phyloP scores from a whole-genome alignment of 116 monocot genomes.

The Dioscorea cayenensis region DNA sequence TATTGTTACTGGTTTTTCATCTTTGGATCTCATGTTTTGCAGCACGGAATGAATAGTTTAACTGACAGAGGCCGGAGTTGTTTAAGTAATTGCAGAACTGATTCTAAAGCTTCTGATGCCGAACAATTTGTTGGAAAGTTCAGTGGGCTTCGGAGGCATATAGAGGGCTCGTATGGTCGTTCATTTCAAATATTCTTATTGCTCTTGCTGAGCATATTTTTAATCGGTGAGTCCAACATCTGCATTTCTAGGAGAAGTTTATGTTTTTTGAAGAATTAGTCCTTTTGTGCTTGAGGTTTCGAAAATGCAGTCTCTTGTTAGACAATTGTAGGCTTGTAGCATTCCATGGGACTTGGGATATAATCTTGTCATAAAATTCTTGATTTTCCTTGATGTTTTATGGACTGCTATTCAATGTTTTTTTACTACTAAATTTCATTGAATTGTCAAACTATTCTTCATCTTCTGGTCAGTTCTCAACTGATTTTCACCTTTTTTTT shows the following conservation, averaged over 20 bases:
- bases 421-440: too few species aligned
- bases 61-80: conserved; percentile 28
- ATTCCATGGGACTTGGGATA: too few species aligned
- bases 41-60: conserved; percentile 28
- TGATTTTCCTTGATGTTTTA: too few species aligned
- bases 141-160: conserved; percentile 19
- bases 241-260: neutral
- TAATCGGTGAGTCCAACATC: conserved; percentile 48
- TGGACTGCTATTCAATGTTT: too few species aligned
- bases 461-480: too few species aligned
- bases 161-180: conserved; percentile 17
- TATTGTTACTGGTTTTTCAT: neutral
- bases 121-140: conserved; percentile 14
- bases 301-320: neutral
- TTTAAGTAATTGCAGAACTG: conserved; percentile 17
- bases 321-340: too few species aligned
- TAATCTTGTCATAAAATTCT: too few species aligned
- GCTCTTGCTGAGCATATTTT: conserved; percentile 46
- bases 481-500: too few species aligned
- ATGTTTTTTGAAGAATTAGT: neutral
- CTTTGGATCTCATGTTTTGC: neutral
- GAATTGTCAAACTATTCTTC: too few species aligned
- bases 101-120: conserved; percentile 4
- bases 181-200: conserved; percentile 37
- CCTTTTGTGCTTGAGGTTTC: neutral